Conservation (phyloP, 495 filamentous ascomycete species). For the Friedmanniomyces endolithicus region DNA sequence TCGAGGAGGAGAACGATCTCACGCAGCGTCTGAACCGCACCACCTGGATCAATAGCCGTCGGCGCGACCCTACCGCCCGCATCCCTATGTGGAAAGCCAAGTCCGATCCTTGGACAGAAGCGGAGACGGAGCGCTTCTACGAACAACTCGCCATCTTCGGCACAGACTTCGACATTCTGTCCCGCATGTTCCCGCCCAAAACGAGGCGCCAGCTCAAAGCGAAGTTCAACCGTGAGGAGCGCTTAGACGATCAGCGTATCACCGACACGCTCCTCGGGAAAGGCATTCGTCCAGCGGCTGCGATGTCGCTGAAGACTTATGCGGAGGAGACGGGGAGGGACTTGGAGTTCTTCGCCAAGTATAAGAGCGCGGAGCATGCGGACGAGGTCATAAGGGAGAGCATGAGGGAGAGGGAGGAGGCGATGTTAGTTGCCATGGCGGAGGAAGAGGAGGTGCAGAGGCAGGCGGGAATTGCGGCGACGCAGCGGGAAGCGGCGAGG, state of each 20-base stretch:
- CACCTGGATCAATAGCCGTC: constrained; percentile 49
- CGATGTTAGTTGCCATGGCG: constrained; percentile 34
- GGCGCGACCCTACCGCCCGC: constrained; percentile 26
- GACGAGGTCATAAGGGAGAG: constrained; percentile 52
- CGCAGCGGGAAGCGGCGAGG: constrained; percentile 22
- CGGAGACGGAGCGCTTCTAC: constrained; percentile 74
- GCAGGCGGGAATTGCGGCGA: constrained; percentile 27
- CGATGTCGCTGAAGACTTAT: constrained; percentile 26
- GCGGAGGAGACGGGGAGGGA: constrained; percentile 16
- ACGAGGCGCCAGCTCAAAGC: constrained; percentile 71
- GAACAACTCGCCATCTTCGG: constrained; percentile 74
- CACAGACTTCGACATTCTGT: constrained; percentile 84
- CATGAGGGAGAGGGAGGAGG: constrained; percentile 38
- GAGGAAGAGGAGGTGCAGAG: constrained; percentile 29
- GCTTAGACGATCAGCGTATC: constrained; percentile 55
- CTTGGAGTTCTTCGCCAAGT: constrained; percentile 18
- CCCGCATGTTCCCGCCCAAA: constrained; percentile 63
- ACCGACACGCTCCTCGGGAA: constrained; percentile 45
- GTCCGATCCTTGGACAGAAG: constrained; percentile 62
- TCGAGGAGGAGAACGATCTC: constrained; percentile 68
- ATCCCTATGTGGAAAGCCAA: constrained; percentile 37
- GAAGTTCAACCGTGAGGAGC: constrained; percentile 88
- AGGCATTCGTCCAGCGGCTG: constrained; percentile 5
- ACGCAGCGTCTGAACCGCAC: constrained; percentile 61
- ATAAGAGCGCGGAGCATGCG: constrained; percentile 47